These are phyloP conservation scores for Trichocomaceae sp. DNA, from an alignment of 2,329 filamentous ascomycete genomes.

Conservation along the genomic window DNA sequence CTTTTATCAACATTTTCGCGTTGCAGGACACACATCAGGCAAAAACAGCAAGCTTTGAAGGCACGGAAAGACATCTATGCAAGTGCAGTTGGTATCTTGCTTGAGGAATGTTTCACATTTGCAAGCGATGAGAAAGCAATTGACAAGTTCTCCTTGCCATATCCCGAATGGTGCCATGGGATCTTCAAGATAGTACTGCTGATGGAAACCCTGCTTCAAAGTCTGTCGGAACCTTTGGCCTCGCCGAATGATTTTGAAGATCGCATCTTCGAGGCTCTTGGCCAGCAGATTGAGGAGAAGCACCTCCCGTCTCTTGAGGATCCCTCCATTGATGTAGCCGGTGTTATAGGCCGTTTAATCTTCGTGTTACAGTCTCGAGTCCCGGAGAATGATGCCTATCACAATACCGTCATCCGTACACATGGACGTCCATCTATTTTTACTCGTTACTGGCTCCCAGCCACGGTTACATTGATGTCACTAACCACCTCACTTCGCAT, in stretches of 20 bases:
- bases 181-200: slow-evolving; percentile 8
- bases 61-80: slow-evolving; percentile 6
- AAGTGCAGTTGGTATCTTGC: slow-evolving; percentile 10
- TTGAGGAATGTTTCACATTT: slow-evolving; percentile 12
- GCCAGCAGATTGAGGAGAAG: not conserved
- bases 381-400: slow-evolving; percentile 57
- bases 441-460: slow-evolving; percentile 84
- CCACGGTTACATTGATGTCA: slow-evolving; percentile 64
- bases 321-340: not conserved
- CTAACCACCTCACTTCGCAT: slow-evolving; percentile 81
- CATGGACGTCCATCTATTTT: slow-evolving; percentile 70
- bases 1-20: slow-evolving; percentile 9
- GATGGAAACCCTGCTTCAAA: slow-evolving; percentile 7
- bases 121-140: slow-evolving; percentile 2
- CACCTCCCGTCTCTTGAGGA: not conserved
- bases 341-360: slow-evolving; percentile 30
- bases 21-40: slow-evolving; percentile 1
- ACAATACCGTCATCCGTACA: slow-evolving; percentile 49
- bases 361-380: slow-evolving; percentile 63
- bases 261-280: slow-evolving; percentile 4
- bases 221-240: not conserved
- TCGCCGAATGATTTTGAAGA: slow-evolving; percentile 9
- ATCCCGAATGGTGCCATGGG: slow-evolving; percentile 1
- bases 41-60: slow-evolving; percentile 5
- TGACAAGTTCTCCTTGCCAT: not conserved